These are phyloP conservation scores for Tolypocladium capitatum DNA, from an alignment of 2,329 filamentous ascomycete genomes.

Conservation along the genomic window DNA sequence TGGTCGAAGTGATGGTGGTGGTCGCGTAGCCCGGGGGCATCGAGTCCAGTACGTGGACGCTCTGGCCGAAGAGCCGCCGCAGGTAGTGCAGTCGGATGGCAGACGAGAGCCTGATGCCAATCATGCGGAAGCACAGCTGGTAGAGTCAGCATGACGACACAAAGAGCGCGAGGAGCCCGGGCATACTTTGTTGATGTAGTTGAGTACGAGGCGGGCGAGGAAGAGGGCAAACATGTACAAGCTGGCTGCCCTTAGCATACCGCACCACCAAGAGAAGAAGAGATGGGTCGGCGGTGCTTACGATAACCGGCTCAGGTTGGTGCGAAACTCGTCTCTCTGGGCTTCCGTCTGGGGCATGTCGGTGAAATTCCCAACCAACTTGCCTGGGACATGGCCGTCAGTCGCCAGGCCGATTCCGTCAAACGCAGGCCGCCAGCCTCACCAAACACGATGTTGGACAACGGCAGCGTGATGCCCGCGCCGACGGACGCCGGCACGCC, in stretches of 20 bases:
- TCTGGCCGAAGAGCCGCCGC: constrained; percentile 47
- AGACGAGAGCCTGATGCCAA: constrained; percentile 48
- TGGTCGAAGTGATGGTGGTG: constrained; percentile 48
- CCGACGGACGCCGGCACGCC: constrained; percentile 36
- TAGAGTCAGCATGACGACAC: no score
- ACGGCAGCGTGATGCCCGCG: constrained; percentile 39
- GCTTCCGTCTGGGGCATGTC: constrained; percentile 18
- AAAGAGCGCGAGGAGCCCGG: not conserved
- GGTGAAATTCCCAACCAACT: constrained; percentile 35
- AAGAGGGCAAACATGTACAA: constrained; percentile 62
- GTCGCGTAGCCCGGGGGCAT: constrained; percentile 49
- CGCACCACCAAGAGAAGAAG: no score
- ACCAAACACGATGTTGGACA: constrained; percentile 49
- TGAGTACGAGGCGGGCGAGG: constrained; percentile 48
- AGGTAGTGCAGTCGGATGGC: constrained; percentile 53
- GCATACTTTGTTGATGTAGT: constrained; percentile 44
- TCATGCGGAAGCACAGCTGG: constrained; percentile 46
- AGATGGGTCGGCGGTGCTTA: constrained; percentile 12
- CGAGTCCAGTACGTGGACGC: constrained; percentile 54
- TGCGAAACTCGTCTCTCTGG: constrained; percentile 25
- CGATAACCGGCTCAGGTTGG: constrained; percentile 30
- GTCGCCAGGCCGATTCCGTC: not conserved
- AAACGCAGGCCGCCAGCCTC: constrained; percentile 4
- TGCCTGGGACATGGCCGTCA: constrained; percentile 14
- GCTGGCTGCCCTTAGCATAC: constrained; percentile 16